phyloP scores from a whole-genome alignment of 106 monocot genomes.

The Acanthochlamys bracteata region DNA sequence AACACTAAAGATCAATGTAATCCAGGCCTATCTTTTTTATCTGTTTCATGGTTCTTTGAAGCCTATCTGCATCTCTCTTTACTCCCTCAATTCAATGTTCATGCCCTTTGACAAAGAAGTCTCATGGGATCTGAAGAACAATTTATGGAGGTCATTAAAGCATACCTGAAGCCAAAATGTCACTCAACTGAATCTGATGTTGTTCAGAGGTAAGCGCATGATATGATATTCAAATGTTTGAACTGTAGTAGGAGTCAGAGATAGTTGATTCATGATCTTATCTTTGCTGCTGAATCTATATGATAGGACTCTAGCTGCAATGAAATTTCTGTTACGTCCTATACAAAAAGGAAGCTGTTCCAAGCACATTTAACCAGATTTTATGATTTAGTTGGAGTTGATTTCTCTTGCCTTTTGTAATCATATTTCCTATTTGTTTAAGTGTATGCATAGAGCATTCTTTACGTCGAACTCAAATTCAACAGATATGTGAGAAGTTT shows the following conservation, averaged over 20 bases:
- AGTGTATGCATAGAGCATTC: conserved; percentile 43
- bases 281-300: neutral
- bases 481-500: conserved; percentile 47
- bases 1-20: no score
- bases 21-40: no score
- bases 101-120: no score
- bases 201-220: conserved; percentile 52
- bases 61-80: no score
- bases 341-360: neutral
- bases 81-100: no score
- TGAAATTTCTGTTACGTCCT: neutral
- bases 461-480: conserved; percentile 49
- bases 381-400: no score
- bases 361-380: no score
- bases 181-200: conserved; percentile 71
- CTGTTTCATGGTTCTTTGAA: no score
- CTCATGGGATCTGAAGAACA: conserved; percentile 19
- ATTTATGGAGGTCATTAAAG: conserved; percentile 52
- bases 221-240: neutral
- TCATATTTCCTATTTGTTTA: conserved; percentile 6
- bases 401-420: conserved; percentile 1
- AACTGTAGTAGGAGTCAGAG: neutral
- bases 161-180: conserved; percentile 90
- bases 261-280: neutral
- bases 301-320: neutral